Evolutionary conservation across 108 stramenopile genomes (phyloP), one percentile per base, ranked within the genome.

Genomic region (Ochromonas danica): DNA sequence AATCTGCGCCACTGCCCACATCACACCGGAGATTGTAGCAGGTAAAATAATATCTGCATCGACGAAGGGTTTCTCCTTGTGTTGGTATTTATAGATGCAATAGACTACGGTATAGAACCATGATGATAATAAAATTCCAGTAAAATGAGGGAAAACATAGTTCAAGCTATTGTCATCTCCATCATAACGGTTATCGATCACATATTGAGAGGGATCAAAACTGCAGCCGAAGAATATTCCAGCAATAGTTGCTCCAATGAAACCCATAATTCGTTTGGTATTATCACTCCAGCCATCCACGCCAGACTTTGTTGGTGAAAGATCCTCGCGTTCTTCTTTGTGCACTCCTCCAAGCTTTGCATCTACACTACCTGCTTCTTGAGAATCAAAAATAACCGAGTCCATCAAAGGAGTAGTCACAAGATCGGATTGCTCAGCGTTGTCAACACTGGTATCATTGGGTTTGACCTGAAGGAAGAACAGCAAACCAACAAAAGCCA

Each of bases 121-220:
- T 39, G 80, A 81, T 30, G 80, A 31, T n/a, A 81, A 17, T 31
- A 80, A 61, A 30, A 84, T 84, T 31, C 83, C 83, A 2, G 17
- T 3, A 38, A 80, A 84, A 39, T 84, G 80, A 0, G 72, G 17
- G 80, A 81, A 81, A 43, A 84, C 83, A 42, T 71, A 77, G 40
- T 77, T 43, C 33, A 78, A 61, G 27, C 22, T 36, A 31, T 81
- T 31, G 45, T 77, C 42, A 65, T 60, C 39, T 30, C 41, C 51
- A 61, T 71, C 43, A 51, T 28, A 35, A 41, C 36, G 36, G 61
- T 80, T 42, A 79, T 83, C 83, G 36, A 62, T 62, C 51, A 84
- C 43, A 77, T 78, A 77, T 62, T 84, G 80, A 42, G 72, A n/a
- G 0, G 83, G 80, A 72, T 84, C 77, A n/a, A 84, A 84, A 43